Evolutionary conservation across 2,329 filamentous ascomycete species (phyloP).

Genomic region (Furcasterigmium sp.): DNA sequence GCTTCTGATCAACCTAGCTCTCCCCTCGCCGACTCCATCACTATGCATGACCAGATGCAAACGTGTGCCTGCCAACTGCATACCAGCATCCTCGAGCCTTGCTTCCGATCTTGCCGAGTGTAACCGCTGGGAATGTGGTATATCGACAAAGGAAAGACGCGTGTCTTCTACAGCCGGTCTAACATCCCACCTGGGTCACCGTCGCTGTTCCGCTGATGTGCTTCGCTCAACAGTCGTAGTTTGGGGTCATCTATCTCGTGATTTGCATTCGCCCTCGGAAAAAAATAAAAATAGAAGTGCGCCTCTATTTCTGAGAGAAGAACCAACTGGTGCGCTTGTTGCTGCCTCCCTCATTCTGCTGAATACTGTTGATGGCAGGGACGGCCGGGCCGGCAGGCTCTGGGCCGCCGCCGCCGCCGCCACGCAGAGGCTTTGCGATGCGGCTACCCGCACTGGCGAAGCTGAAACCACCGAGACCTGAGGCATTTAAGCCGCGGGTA

Average conservation of each 20-base stretch:
- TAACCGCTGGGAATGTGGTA: background rate
- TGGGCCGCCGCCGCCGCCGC: conserved; percentile 47
- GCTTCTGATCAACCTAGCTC: too few species aligned
- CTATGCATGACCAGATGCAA: too few species aligned
- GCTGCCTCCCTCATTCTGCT: conserved; percentile 49
- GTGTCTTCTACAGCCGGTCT: too few species aligned
- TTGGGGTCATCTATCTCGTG: too few species aligned
- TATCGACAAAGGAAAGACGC: background rate
- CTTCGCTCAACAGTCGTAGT: too few species aligned
- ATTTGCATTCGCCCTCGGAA: too few species aligned
- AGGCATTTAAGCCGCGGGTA: conserved; percentile 72
- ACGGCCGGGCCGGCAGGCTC: conserved; percentile 36
- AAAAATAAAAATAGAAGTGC: background rate
- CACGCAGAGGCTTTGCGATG: conserved; percentile 65
- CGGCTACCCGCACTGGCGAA: conserved; percentile 60
- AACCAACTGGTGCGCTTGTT: conserved; percentile 71
- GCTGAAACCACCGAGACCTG: conserved; percentile 63
- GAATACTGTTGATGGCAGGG: conserved; percentile 52
- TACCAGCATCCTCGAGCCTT: too few species aligned
- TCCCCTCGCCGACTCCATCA: too few species aligned
- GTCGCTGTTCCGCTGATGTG: too few species aligned
- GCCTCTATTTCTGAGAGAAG: conserved; percentile 53
- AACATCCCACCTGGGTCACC: too few species aligned
- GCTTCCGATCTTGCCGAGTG: too few species aligned
- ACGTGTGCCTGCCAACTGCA: too few species aligned